Evolutionary conservation across 176 grass and related monocot genomes (phyloP).

Genomic region (Panicum miliaceum): DNA sequence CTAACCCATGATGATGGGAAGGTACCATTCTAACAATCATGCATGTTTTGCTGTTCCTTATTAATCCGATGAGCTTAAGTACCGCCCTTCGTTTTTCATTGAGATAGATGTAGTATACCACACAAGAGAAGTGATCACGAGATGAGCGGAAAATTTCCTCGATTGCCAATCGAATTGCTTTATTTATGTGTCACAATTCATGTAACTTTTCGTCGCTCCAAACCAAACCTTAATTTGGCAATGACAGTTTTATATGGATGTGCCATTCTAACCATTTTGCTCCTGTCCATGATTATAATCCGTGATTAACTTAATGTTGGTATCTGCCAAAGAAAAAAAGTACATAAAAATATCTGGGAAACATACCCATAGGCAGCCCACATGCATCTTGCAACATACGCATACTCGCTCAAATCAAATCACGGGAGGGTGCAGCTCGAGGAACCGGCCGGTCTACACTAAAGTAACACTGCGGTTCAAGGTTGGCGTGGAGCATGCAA

Average conservation of each 20-base stretch:
- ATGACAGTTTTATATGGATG: neutral
- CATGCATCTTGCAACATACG: conserved; percentile 40
- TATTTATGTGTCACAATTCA: no score
- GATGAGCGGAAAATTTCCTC: no score
- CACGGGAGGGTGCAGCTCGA: conserved; percentile 18
- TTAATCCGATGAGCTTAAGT: neutral
- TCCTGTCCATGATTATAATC: neutral
- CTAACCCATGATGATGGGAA: no score
- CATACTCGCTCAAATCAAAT: conserved; percentile 30
- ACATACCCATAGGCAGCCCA: conserved; percentile 14
- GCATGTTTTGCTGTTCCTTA: conserved; percentile 32
- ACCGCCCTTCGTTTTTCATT: no score
- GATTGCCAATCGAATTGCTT: no score
- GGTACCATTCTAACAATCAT: conserved; percentile 34
- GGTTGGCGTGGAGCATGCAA: conserved; percentile 26
- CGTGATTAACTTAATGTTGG: neutral
- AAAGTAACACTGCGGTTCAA: conserved; percentile 27
- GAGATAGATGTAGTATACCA: no score
- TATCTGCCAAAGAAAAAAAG: neutral
- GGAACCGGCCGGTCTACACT: conserved; percentile 6
- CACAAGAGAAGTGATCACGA: no score
- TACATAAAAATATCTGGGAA: neutral
- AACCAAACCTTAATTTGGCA: neutral
- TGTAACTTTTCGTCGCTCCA: no score
- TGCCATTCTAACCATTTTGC: neutral